Base-by-base conservation (phyloP, 148 eudicot genomes). In the Rhododendron griersonianum region DNA sequence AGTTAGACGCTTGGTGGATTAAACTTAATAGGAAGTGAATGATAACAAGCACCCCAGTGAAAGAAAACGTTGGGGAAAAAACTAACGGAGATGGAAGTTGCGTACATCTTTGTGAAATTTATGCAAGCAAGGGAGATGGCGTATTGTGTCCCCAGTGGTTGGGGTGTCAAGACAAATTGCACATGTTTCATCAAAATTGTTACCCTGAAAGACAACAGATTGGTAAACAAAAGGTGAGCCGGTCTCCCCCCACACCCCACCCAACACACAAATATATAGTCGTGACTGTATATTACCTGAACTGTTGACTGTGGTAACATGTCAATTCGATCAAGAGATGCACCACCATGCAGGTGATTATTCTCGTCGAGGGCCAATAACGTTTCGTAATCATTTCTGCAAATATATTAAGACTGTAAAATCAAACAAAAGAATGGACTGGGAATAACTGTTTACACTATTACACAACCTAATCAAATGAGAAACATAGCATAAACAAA, bases 41-140 rank as follows among this genome's bases (percentile, higher is more conserved):
- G 15, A 25, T n/a, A 67, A 67, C 33, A n/a, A 67, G 74, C 5
- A 6, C 15, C 74, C 35, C 74, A 3, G 2, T 67, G 74, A 67
- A n/a, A 25, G 74, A 67, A 67, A 67, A 67, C 33, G 1, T 10
- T 3, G 33, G 33, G 33, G 5, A 0, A 25, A 2, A 67, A 67
- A 67, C 6, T 67, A 10, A 25, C 74, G 2, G 76, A 71, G 76
- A 71, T 33, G 11, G 59, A 80, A 65, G 84, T 47, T 63, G 76
- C 76, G 2, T 88, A 98, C 99, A 89, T 95, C 99, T 92, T 95
- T 98, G 91, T 98, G 99, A 93, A 98, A 98, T 84, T 93, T 95
- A 90, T 98, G 99, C 84, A 98, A 88, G 91, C 99, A 98, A 82
- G 99, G 99, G 55, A 98, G 95, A 91, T 95, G 98, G n/a, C 99